Base-by-base conservation (phyloP, 768 basidiomycete genomes). In the Lepiota subincarnata region DNA sequence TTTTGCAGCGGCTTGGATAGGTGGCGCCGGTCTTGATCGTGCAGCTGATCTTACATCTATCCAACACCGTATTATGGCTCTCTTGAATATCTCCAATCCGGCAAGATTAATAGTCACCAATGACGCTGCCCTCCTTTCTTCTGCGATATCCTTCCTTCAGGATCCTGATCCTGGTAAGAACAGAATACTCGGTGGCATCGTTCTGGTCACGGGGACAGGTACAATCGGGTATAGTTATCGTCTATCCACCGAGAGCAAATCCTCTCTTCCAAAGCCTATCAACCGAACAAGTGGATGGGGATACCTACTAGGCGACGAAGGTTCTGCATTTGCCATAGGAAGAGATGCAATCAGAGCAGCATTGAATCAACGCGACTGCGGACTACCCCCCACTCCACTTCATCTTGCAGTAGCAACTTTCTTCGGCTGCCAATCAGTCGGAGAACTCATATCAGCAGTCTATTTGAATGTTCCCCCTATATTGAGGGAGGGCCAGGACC, bases 281-380 rank as follows among this genome's bases (percentile, higher is more conserved):
- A 59, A 57, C 11, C 62, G 66, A 10, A 46, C 62, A 2, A 61
- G 63, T 12, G 63, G 64, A 7, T 65, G 63, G 66, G 66, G 63
- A 11, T 66, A 65, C 38, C 57, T 67, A 11, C 57, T 65, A 18
- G 64, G 63, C 18, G 63, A 67, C 45, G 64, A 64, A 57, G 64
- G 63, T 14, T 66, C 64, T 10, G 64, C 60, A 4, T 66, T 61
- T 35, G 55, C 38, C 6, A 66, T 67, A 26, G 63, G 63, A 4
- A 54, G 64, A 24, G 61, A 62, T 36, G 66, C 62, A 13, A 55
- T 67, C 4, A 59, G 64, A n/a, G 52, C 48, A 12, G 53, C 57
- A 12, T 45, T 67, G 5, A 48, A 55, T 11, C 51, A 50, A 18
- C 51, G 58, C 7, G 64, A 67, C 39, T 14, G 28, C 13, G 64